A percentile compares a stretch with the other conserved stretches of the same genome.
Conservation (phyloP, 148 eudicot species). For the Chenopodium formosanum region DNA sequence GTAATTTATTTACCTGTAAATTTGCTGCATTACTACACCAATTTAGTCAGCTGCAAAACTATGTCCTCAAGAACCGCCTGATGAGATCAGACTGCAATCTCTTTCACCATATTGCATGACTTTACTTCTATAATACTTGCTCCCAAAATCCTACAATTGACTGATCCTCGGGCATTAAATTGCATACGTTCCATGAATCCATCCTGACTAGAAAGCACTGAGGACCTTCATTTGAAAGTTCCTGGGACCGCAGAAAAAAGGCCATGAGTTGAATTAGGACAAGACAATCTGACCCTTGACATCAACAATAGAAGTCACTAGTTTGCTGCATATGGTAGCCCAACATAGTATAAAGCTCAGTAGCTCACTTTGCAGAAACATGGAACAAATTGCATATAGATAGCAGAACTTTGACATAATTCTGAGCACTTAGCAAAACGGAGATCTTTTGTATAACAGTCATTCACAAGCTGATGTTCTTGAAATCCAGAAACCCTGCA, state of each 20-base stretch:
- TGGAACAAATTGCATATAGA: neutral
- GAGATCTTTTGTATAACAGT: neutral
- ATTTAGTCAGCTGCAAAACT: neutral
- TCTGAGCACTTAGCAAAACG: neutral
- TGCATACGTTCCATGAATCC: too few relatives aligned
- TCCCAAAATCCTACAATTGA: too few relatives aligned
- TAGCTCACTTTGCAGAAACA: slow-evolving; percentile 10
- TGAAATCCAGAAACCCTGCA: neutral
- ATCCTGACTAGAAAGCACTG: neutral
- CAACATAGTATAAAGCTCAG: neutral
- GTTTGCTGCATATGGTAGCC: slow-evolving; percentile 1
- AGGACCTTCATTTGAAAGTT: neutral
- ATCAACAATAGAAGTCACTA: neutral
- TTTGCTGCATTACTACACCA: neutral
- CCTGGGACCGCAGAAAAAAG: neutral
- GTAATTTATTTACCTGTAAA: neutral
- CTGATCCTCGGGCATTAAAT: too few relatives aligned
- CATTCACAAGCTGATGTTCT: neutral
- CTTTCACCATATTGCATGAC: neutral
- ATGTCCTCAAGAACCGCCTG: neutral
- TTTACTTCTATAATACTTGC: too few relatives aligned
- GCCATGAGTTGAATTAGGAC: neutral
- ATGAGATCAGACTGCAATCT: neutral
- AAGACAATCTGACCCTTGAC: neutral
- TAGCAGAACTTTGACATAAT: neutral